Evolutionary conservation across 179 eudicot species (phyloP), one percentile per base, ranked within the genome.

Genomic region (Vitellaria paradoxa): DNA sequence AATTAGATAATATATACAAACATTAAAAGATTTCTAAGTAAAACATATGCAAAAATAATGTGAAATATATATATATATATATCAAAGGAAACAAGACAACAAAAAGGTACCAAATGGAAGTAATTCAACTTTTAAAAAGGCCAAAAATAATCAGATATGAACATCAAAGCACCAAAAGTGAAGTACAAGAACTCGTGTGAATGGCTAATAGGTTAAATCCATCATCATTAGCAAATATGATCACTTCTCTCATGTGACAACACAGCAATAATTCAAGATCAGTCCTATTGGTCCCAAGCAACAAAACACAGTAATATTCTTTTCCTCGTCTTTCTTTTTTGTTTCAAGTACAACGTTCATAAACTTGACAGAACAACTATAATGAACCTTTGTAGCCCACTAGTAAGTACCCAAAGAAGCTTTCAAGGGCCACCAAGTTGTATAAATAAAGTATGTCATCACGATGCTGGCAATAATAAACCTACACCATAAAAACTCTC

Each of bases 1-100:
- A 57, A 79, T 55, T 24, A 66, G 23, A 73, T 11, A 76, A 65
- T 7, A 66, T 11, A 77, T 13, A n/a, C 3, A 50, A 42, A 40
- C 7, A 45, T 20, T 61, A 23, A 46, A 75, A 26, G 50, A 45
- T 52, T 50, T n/a, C 17, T 23, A 4, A 37, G 8, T 6, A 37
- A 57, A 47, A 63, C 24, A 53, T 52, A 7, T 46, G 30, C 45
- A 46, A 61, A 47, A 61, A 21, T 6, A 21, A 18, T 20, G 59
- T 47, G 50, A 69, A 30, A 81, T 15, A 70, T 5, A 50, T 10
- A 45, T 6, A 45, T 6, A 13, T 7, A 72, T 12, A 45, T 21
- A 30, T 14, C 23, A 7, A 40, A 40, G 23, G 23, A 45, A 72
- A 12, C 23, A 5, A 68, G 30, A 70, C 12, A 26, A 1, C 47